Percentiles rank a stretch among this genome's conserved stretches.
Evolutionary conservation across 306 rosid genomes (phyloP).

Genomic region (Dicorynia guianensis): DNA sequence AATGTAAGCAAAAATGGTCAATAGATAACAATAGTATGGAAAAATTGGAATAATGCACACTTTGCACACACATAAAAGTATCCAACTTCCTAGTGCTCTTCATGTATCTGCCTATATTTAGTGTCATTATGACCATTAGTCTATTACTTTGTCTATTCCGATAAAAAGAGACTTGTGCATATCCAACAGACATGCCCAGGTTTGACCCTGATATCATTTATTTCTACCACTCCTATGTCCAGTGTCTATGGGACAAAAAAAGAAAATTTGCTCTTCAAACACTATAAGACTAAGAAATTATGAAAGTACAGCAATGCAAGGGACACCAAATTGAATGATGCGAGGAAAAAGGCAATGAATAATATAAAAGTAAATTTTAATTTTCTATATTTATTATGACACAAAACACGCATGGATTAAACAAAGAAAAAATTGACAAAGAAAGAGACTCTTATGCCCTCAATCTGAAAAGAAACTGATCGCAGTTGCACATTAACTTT

Average conservation of each 20-base stretch:
- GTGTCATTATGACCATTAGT: background rate
- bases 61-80: background rate
- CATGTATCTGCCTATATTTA: background rate
- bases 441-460: conserved; percentile 1
- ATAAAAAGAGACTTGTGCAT: background rate
- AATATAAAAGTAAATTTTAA: background rate
- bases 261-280: background rate
- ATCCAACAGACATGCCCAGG: background rate
- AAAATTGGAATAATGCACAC: conserved; percentile 3
- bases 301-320: background rate
- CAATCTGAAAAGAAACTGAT: background rate
- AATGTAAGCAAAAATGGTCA: conserved; percentile 18
- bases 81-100: background rate
- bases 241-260: background rate
- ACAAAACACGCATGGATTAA: background rate
- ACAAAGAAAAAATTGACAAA: background rate
- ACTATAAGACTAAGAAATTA: background rate
- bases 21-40: background rate
- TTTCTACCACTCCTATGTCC: background rate
- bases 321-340: background rate
- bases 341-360: background rate
- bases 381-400: background rate
- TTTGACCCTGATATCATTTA: background rate
- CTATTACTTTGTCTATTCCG: background rate
- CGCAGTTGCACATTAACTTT: background rate